Conservation (phyloP, 208 protist species). For the Balamuthia mandrillaris region DNA sequence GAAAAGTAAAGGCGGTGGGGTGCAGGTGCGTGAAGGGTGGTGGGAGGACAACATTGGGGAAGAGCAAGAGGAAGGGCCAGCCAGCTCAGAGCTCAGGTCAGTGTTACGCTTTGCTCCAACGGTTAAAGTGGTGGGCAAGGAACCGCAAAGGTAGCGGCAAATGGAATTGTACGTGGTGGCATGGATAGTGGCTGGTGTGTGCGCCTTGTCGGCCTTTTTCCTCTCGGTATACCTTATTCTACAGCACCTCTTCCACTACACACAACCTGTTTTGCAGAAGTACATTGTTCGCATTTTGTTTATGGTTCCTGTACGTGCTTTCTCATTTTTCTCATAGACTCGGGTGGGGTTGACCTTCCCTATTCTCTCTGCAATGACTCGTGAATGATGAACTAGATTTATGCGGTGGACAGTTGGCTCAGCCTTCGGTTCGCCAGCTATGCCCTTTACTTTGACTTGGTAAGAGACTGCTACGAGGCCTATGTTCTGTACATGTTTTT, state of each 20-base stretch:
- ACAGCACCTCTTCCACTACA: slow-evolving; percentile 74
- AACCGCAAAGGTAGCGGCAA: not conserved
- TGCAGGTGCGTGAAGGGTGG: too few relatives aligned
- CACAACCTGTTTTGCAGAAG: slow-evolving; percentile 78
- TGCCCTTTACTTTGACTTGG: slow-evolving; percentile 82
- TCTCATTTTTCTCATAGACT: slow-evolving; percentile 80
- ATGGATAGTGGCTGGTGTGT: slow-evolving; percentile 29
- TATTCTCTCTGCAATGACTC: not conserved
- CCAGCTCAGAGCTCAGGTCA: too few relatives aligned
- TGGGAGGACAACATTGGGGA: too few relatives aligned
- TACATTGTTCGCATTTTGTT: slow-evolving; percentile 86
- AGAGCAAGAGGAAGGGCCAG: too few relatives aligned
- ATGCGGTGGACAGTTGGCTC: not conserved
- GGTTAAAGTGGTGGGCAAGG: slow-evolving; percentile 27
- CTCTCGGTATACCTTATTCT: slow-evolving; percentile 55
- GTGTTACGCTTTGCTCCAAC: too few relatives aligned
- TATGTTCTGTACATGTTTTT: slow-evolving; percentile 92
- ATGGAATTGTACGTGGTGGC: not conserved
- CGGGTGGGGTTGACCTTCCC: slow-evolving; percentile 52
- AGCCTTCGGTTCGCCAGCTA: slow-evolving; percentile 35
- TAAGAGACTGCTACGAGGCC: slow-evolving; percentile 87
- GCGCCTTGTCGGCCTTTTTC: not conserved
- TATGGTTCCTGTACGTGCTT: slow-evolving; percentile 88
- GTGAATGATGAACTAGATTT: too few relatives aligned
- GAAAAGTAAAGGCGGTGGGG: too few relatives aligned